phyloP scores from a whole-genome alignment of 306 rosid genomes.

The Coriaria nepalensis region DNA sequence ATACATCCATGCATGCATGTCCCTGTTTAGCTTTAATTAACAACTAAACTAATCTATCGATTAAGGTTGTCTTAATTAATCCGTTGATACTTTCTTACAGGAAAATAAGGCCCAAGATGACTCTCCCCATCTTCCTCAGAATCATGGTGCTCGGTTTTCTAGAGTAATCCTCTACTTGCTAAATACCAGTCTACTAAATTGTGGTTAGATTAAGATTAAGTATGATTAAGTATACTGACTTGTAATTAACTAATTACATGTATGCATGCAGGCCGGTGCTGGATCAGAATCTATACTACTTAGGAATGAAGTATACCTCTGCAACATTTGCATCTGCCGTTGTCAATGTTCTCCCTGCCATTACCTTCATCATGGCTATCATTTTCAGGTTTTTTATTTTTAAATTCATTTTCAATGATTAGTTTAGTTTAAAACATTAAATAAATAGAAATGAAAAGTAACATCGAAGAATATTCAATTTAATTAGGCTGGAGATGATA shows the following conservation, averaged over 20 bases:
- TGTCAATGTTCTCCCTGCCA: slow-evolving; percentile 76
- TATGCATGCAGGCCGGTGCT: slow-evolving; percentile 69
- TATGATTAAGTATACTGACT: too few relatives aligned
- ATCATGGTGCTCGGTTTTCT: slow-evolving; percentile 67
- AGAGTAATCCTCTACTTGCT: slow-evolving; percentile 47
- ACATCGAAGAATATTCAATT: background rate
- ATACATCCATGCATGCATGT: background rate
- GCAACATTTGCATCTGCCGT: slow-evolving; percentile 85
- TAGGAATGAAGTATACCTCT: slow-evolving; percentile 87
- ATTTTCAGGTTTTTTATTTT: slow-evolving; percentile 51
- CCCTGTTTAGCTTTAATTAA: background rate
- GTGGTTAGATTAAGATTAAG: too few relatives aligned
- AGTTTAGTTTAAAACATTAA: too few relatives aligned
- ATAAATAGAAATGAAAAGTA: background rate
- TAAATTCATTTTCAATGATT: background rate
- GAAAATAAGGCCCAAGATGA: slow-evolving; percentile 87
- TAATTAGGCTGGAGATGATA: slow-evolving; percentile 62
- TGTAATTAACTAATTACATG: slow-evolving; percentile 5
- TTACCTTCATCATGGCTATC: slow-evolving; percentile 85
- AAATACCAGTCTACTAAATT: too few relatives aligned
- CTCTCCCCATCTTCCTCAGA: slow-evolving; percentile 70
- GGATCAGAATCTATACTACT: slow-evolving; percentile 76
- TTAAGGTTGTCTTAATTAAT: background rate
- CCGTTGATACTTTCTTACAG: slow-evolving; percentile 22
- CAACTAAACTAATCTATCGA: background rate